These are phyloP conservation scores for Eucommia ulmoides DNA, from an alignment of 257 asterid species.

Conservation along the genomic window DNA sequence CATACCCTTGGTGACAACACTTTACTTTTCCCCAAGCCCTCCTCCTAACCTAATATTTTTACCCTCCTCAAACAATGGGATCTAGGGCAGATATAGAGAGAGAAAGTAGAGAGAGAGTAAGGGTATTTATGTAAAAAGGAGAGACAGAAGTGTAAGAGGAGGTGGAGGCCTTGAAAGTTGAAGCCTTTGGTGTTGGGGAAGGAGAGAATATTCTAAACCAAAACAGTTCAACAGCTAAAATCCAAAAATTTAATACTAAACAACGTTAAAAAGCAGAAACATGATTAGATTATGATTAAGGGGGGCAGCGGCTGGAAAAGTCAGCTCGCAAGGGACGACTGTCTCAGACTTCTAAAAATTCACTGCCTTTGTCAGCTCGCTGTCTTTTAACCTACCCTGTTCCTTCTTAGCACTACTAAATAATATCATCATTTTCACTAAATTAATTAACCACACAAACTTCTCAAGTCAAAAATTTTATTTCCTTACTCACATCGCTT, in stretches of 20 bases:
- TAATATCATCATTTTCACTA: no score
- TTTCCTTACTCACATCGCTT: no score
- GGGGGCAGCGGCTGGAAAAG: slow-evolving; percentile 44
- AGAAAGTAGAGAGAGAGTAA: slow-evolving; percentile 11
- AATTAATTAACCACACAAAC: no score
- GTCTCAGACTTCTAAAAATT: slow-evolving; percentile 57
- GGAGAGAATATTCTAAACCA: slow-evolving; percentile 66
- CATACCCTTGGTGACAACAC: slow-evolving; percentile 57
- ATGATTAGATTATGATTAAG: slow-evolving; percentile 80
- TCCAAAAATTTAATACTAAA: slow-evolving; percentile 64
- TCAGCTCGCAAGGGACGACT: slow-evolving; percentile 89
- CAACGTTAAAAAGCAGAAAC: slow-evolving; percentile 37
- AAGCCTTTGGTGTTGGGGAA: slow-evolving; percentile 38
- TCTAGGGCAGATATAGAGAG: background rate
- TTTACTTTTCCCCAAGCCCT: slow-evolving; percentile 48
- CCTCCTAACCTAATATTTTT: background rate
- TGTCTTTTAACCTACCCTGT: slow-evolving; percentile 5
- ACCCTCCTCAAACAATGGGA: background rate
- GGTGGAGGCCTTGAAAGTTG: slow-evolving; percentile 67
- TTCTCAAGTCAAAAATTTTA: no score
- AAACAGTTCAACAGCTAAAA: slow-evolving; percentile 65
- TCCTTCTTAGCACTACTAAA: background rate
- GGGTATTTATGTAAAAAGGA: background rate
- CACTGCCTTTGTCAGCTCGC: slow-evolving; percentile 60
- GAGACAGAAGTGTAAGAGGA: background rate